phyloP scores from a whole-genome alignment of 2,329 filamentous ascomycete genomes.

The Didymella sp. region DNA sequence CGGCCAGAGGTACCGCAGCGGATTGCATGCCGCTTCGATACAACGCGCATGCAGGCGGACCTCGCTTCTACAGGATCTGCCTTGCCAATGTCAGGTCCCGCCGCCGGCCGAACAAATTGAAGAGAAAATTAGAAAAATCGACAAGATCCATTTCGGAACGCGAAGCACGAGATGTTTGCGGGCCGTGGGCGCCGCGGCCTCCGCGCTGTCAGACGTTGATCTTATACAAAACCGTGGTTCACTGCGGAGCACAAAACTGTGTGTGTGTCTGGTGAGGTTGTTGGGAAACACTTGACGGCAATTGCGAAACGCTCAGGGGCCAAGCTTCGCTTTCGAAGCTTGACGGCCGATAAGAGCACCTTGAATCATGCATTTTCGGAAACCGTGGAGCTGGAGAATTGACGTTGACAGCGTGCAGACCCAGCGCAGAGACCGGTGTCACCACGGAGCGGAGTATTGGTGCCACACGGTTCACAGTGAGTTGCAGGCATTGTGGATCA shows the following conservation, averaged over 20 bases:
- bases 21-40: constrained; percentile 1
- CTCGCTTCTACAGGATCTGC: constrained; percentile 8
- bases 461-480: constrained; percentile 1
- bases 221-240: neutral
- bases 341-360: constrained; percentile 3
- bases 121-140: neutral
- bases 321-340: constrained; percentile 16
- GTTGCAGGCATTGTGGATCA: neutral
- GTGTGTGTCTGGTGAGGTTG: constrained; percentile 8
- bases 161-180: constrained; percentile 9
- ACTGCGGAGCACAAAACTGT: constrained; percentile 17
- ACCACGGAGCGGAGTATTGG: neutral
- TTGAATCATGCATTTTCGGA: constrained; percentile 3
- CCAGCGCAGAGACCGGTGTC: constrained; percentile 4
- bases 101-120: neutral
- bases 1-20: neutral
- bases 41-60: constrained; percentile 1
- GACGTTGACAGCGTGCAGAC: constrained; percentile 8
- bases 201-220: constrained; percentile 7
- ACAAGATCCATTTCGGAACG: neutral
- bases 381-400: neutral
- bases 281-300: constrained; percentile 13
- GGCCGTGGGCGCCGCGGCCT: constrained; percentile 8
- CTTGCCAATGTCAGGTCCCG: neutral
- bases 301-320: constrained; percentile 13